Percentiles rank a stretch among this genome's conserved stretches.
These are phyloP conservation scores for Cercospora zeina DNA, from an alignment of 2,329 filamentous ascomycete genomes.

Conservation along the genomic window DNA sequence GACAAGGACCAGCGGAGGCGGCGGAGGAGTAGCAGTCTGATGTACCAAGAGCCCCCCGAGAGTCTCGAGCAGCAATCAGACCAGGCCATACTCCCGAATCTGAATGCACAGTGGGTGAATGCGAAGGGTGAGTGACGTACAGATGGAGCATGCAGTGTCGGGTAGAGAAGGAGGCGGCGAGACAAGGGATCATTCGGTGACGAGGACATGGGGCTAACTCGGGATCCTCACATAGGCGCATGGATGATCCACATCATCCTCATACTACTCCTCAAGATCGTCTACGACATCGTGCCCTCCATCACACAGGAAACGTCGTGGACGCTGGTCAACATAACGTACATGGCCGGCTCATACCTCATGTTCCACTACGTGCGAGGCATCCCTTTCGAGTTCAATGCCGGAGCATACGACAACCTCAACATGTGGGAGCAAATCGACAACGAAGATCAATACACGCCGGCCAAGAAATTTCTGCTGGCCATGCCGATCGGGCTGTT, in stretches of 20 bases:
- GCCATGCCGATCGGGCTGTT: constrained; percentile 93
- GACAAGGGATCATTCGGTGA: constrained; percentile 13
- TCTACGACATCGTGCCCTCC: constrained; percentile 94
- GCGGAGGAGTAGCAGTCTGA: constrained; percentile 95
- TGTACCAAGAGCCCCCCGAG: constrained; percentile 96
- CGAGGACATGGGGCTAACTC: constrained; percentile 10
- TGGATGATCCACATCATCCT: constrained; percentile 97
- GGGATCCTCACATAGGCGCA: constrained; percentile 63
- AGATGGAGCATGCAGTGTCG: constrained; percentile 1
- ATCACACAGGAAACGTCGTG: constrained; percentile 97
- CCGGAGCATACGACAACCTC: constrained; percentile 96
- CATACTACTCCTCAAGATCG: constrained; percentile 87
- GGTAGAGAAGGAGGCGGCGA: constrained; percentile 2
- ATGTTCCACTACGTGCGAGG: constrained; percentile 99
- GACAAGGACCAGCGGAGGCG: constrained; percentile 61
- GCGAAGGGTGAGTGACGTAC: constrained; percentile 72
- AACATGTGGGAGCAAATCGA: constrained; percentile 99
- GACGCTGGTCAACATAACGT: constrained; percentile 97
- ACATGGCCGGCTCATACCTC: constrained; percentile 98
- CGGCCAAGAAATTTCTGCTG: constrained; percentile 96
- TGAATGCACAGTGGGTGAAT: constrained; percentile 99
- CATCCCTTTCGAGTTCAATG: constrained; percentile 98
- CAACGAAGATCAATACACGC: constrained; percentile 97
- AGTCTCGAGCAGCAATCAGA: constrained; percentile 97
- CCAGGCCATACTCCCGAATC: constrained; percentile 88